Percentiles rank a stretch among this genome's conserved stretches.
Conservation (phyloP, 345 rosid genomes). For the Limnanthes douglasii region DNA sequence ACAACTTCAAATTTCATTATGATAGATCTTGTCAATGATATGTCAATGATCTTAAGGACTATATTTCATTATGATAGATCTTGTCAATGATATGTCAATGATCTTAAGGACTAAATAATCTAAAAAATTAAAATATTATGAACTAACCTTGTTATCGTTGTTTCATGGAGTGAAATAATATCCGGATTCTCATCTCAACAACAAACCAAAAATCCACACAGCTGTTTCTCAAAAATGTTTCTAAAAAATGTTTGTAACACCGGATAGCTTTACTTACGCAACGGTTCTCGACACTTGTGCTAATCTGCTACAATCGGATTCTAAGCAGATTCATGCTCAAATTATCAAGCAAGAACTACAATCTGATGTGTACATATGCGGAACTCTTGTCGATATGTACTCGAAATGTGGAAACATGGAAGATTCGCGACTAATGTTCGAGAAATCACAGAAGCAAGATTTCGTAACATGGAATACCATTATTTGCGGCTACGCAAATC, state of each 20-base stretch:
- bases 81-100: too few relatives aligned
- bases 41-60: too few relatives aligned
- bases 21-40: too few relatives aligned
- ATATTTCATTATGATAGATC: too few relatives aligned
- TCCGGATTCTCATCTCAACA: slow-evolving; percentile 56
- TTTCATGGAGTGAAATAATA: slow-evolving; percentile 51
- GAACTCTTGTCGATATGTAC: slow-evolving; percentile 94
- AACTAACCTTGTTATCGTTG: too few relatives aligned
- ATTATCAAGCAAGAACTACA: slow-evolving; percentile 62
- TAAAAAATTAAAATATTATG: too few relatives aligned
- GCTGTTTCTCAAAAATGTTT: slow-evolving; percentile 49
- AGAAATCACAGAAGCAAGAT: slow-evolving; percentile 46
- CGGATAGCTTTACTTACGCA: slow-evolving; percentile 81
- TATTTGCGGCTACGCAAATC: slow-evolving; percentile 82
- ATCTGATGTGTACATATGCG: slow-evolving; percentile 58
- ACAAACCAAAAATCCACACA: slow-evolving; percentile 75
- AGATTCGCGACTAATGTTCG: slow-evolving; percentile 56
- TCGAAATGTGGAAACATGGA: slow-evolving; percentile 80
- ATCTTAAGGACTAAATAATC: too few relatives aligned
- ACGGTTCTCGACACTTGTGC: slow-evolving; percentile 81
- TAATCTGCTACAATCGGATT: slow-evolving; percentile 66
- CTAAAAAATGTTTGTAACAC: slow-evolving; percentile 35
- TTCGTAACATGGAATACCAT: slow-evolving; percentile 90
- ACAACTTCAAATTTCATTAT: too few relatives aligned
- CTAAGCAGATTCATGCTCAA: slow-evolving; percentile 80